Base-by-base conservation (phyloP, 2,329 filamentous ascomycete species). In the Fusarium penzigii region DNA sequence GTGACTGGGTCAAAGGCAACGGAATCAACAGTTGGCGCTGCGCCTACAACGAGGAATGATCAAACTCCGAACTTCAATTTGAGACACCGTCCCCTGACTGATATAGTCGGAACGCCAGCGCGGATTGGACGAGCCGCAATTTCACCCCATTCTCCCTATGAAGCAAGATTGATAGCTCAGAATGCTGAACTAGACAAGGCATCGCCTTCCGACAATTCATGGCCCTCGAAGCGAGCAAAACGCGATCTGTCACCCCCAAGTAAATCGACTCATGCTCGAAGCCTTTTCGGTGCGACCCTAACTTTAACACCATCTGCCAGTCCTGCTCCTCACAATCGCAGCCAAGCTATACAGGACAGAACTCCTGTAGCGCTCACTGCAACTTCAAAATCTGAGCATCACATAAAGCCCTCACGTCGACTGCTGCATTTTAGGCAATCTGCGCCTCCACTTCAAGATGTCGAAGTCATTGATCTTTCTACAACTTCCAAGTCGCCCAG, bases 81-180 rank as follows among this genome's bases (percentile, higher is more conserved):
- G 13, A 71, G 68, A 14, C 75, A 79, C 42, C 70, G 75, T 17
- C 72, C 75, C 20, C 66, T 79, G n/a, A 85, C 45, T 63, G 49
- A 62, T 3, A 61, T 72, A 16, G 63, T 72, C n/a, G 62, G 65
- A 8, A 67, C 60, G 17, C 61, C 67, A 0, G 62, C 62, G 0
- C 64, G 64, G 14, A 65, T 70, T 2, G 71, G 71, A 3, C 62
- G 71, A 32, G 70, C 71, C 2, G 61, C 57, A 2, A 63, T 74
- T 29, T 61, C 71, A 4, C 57, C 56, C 5, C 61, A 66, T 14
- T 73, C 70, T 1, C 71, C 71, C 1, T 74, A 63, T 44, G 70
- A 73, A 46, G 61, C 53, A 17, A 67, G 70, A 13, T 62, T 53
- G 50, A 61, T 56, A 49, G 53, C 62, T 7, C 52, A 55, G 42